phyloP scores from a whole-genome alignment of 2,329 filamentous ascomycete genomes.

The Fusarium armeniacum region DNA sequence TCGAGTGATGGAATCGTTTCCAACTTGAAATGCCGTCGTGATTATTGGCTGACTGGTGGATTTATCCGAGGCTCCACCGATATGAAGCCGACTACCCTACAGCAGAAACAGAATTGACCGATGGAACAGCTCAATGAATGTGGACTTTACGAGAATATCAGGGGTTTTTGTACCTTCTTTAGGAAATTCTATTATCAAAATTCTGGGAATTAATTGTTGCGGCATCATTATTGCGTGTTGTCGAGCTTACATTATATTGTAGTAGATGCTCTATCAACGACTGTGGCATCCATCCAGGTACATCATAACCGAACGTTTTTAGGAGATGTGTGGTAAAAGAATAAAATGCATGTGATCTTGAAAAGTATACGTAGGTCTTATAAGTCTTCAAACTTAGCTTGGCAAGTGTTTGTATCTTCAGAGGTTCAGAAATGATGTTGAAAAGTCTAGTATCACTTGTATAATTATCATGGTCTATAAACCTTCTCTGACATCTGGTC shows the following conservation, averaged over 20 bases:
- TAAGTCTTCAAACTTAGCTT: not conserved
- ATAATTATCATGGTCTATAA: conserved; percentile 25
- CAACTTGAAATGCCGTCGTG: conserved; percentile 51
- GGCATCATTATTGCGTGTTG: not conserved
- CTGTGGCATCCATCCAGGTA: no score
- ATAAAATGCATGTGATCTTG: no score
- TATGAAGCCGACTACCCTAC: conserved; percentile 31
- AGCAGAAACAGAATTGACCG: not conserved
- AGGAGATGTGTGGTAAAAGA: no score
- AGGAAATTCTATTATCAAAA: not conserved
- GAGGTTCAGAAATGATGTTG: not conserved
- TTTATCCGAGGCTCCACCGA: conserved; percentile 51
- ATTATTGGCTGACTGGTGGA: conserved; percentile 45
- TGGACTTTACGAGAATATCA: not conserved
- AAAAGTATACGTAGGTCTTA: not conserved
- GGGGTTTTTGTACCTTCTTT: not conserved
- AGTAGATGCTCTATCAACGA: not conserved
- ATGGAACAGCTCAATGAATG: not conserved
- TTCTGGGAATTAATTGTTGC: not conserved
- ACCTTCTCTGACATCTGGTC: not conserved
- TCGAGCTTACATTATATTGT: not conserved
- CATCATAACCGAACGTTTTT: no score
- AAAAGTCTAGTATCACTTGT: not conserved
- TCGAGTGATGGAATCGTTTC: conserved; percentile 48
- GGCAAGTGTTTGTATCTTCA: no score